Evolutionary conservation across 768 basidiomycete genomes (phyloP).

Genomic region (Trichaptum fuscoviolaceum): DNA sequence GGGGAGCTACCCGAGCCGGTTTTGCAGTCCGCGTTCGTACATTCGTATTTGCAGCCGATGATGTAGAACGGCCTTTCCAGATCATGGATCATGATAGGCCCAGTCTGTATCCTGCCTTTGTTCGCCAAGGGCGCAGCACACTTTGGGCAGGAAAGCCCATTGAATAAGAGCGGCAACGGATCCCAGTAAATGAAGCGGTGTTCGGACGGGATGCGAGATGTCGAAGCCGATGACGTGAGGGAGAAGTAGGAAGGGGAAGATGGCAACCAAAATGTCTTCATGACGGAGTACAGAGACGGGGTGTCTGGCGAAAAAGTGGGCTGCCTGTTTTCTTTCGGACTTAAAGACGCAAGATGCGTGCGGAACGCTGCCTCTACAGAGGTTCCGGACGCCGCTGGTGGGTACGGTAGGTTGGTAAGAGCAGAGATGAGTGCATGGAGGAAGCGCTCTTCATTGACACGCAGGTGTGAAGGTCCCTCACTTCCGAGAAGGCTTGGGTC

Average conservation of each 20-base stretch:
- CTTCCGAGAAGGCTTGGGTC: slow-evolving; percentile 40
- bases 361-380: slow-evolving; percentile 75
- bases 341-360: slow-evolving; percentile 64
- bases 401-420: slow-evolving; percentile 38
- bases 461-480: slow-evolving; percentile 34
- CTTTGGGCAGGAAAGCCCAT: slow-evolving; percentile 69
- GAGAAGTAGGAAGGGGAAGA: slow-evolving; percentile 74
- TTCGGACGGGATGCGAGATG: slow-evolving; percentile 62
- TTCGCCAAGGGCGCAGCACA: slow-evolving; percentile 59
- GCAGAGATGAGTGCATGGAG: slow-evolving; percentile 51
- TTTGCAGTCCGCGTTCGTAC: slow-evolving; percentile 46
- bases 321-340: slow-evolving; percentile 39
- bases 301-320: slow-evolving; percentile 44
- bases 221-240: slow-evolving; percentile 66
- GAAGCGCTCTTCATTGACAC: slow-evolving; percentile 1
- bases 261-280: slow-evolving; percentile 83
- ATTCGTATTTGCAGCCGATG: slow-evolving; percentile 79
- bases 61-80: slow-evolving; percentile 77
- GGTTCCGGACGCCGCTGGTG: slow-evolving; percentile 61
- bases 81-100: slow-evolving; percentile 76
- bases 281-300: slow-evolving; percentile 67
- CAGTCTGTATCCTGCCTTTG: slow-evolving; percentile 65
- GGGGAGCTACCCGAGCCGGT: slow-evolving; percentile 43
- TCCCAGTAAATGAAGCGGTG: slow-evolving; percentile 87
- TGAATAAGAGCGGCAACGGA: slow-evolving; percentile 75